These are phyloP conservation scores for Podaxis sp. DNA, from an alignment of 768 basidiomycete species.

Conservation along the genomic window DNA sequence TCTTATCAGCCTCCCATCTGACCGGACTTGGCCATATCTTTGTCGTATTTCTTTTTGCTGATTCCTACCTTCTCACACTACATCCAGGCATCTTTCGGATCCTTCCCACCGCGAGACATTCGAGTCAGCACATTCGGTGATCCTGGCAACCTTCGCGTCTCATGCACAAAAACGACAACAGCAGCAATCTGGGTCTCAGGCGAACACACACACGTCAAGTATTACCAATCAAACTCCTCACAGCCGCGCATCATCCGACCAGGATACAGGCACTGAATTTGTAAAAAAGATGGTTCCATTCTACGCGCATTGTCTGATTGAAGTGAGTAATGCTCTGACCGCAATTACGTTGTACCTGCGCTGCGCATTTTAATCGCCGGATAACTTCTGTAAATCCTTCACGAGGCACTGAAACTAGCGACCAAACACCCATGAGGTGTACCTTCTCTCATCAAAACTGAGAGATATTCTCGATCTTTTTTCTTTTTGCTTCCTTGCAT, in stretches of 20 bases:
- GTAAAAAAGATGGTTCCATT: constrained; percentile 66
- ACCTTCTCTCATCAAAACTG: not conserved
- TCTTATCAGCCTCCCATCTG: not conserved
- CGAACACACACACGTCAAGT: not conserved
- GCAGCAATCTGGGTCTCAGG: constrained; percentile 11
- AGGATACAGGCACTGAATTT: constrained; percentile 30
- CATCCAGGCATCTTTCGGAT: constrained; percentile 57
- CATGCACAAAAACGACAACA: constrained; percentile 42
- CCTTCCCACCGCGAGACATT: constrained; percentile 70
- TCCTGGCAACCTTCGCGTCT: constrained; percentile 71
- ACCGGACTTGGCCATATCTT: not conserved
- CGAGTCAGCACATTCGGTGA: constrained; percentile 84
- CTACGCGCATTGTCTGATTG: constrained; percentile 69
- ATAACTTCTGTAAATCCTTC: constrained; percentile 10
- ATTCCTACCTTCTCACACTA: not conserved
- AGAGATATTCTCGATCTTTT: not conserved
- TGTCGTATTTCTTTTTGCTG: not conserved
- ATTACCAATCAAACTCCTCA: not conserved
- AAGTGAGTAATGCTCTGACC: constrained; percentile 41
- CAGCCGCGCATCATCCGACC: not conserved
- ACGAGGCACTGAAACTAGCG: constrained; percentile 4
- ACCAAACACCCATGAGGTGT: not conserved
- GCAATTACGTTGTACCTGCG: not conserved
- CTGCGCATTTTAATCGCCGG: not conserved
- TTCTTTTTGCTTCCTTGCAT: not conserved